These are phyloP conservation scores for Penicillium verhagenii DNA, from an alignment of 495 filamentous ascomycete species.

Conservation along the genomic window DNA sequence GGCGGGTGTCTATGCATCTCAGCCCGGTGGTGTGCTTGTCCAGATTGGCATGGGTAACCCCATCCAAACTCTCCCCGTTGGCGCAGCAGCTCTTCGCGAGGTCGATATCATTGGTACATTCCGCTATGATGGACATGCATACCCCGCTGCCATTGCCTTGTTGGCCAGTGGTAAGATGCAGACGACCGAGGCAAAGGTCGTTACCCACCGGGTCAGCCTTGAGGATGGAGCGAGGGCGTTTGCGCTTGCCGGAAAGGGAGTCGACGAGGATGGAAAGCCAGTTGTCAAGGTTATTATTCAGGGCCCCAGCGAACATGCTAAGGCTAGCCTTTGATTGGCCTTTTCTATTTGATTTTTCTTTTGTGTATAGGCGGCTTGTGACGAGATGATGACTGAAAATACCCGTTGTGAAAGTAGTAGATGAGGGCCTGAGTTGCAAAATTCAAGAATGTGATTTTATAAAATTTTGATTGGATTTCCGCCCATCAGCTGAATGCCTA, in stretches of 20 bases:
- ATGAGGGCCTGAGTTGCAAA: neutral
- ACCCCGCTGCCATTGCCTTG: slow-evolving; percentile 75
- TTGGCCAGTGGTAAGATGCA: slow-evolving; percentile 60
- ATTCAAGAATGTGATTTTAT: neutral
- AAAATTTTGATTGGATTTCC: no score
- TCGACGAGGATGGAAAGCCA: slow-evolving; percentile 72
- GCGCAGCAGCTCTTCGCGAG: slow-evolving; percentile 80
- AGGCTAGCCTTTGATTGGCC: slow-evolving; percentile 4
- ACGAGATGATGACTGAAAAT: slow-evolving; percentile 24
- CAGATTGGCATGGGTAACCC: slow-evolving; percentile 95
- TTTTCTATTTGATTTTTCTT: neutral
- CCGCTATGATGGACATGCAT: slow-evolving; percentile 78
- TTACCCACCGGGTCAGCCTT: slow-evolving; percentile 75
- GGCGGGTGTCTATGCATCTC: slow-evolving; percentile 78
- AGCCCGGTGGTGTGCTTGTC: slow-evolving; percentile 76
- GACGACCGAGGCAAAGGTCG: slow-evolving; percentile 53
- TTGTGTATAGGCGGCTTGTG: slow-evolving; percentile 2
- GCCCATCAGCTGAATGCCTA: no score
- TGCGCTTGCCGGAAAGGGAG: slow-evolving; percentile 72
- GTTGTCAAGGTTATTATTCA: slow-evolving; percentile 86
- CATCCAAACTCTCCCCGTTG: slow-evolving; percentile 81
- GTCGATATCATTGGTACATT: slow-evolving; percentile 93
- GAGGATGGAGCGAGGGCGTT: slow-evolving; percentile 70
- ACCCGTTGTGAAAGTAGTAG: slow-evolving; percentile 19
- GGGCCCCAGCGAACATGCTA: slow-evolving; percentile 15